phyloP scores from a whole-genome alignment of 352 stramenopile species.

The Pythium pyrilobum region DNA sequence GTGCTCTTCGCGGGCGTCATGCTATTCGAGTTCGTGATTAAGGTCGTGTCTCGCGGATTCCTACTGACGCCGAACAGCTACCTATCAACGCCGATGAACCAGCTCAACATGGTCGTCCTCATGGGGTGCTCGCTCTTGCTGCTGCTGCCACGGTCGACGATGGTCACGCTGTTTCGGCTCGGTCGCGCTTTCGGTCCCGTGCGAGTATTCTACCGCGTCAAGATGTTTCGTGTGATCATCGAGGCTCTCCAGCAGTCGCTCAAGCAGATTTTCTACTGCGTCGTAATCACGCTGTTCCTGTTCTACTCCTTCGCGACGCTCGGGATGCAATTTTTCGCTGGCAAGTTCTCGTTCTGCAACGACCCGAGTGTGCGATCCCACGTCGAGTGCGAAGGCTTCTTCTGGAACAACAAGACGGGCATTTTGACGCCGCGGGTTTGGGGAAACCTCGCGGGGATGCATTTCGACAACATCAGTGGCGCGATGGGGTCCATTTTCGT shows the following conservation, averaged over 20 bases:
- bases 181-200: conserved; percentile 76
- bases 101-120: conserved; percentile 80
- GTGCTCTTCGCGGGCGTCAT: conserved; percentile 67
- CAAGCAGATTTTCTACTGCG: conserved; percentile 75
- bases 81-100: conserved; percentile 77
- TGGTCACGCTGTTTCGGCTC: conserved; percentile 70
- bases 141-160: conserved; percentile 66
- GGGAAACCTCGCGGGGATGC: conserved; percentile 67
- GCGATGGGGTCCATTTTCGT: conserved; percentile 78
- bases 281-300: conserved; percentile 70
- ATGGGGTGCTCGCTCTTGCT: conserved; percentile 70
- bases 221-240: conserved; percentile 82
- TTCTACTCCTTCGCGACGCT: conserved; percentile 86
- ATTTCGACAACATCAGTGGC: conserved; percentile 80
- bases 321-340: conserved; percentile 80
- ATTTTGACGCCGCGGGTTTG: conserved; percentile 73
- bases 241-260: conserved; percentile 72
- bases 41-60: conserved; percentile 75
- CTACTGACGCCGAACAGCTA: conserved; percentile 78
- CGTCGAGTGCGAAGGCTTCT: conserved; percentile 60
- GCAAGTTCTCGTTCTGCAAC: conserved; percentile 78
- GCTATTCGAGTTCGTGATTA: conserved; percentile 81
- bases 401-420: conserved; percentile 38
- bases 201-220: conserved; percentile 81
- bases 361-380: conserved; percentile 46